phyloP scores from a whole-genome alignment of 495 filamentous ascomycete genomes.

The Friedmanniomyces endolithicus region DNA sequence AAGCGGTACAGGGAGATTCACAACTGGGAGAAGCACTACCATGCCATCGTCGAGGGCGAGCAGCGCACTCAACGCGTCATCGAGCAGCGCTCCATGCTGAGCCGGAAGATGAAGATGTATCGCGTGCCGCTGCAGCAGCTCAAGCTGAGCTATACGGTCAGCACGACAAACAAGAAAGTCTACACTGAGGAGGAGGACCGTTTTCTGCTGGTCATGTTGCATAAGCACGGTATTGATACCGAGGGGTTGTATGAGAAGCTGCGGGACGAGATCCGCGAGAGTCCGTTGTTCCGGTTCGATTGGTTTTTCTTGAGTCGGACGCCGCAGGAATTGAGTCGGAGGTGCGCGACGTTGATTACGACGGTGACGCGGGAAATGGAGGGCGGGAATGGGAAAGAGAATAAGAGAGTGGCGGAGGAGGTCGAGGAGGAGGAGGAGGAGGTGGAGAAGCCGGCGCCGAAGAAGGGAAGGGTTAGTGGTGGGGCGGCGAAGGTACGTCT shows the following conservation, averaged over 20 bases:
- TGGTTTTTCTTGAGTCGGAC: slow-evolving; percentile 98
- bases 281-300: slow-evolving; percentile 90
- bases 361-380: slow-evolving; percentile 93
- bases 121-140: slow-evolving; percentile 93
- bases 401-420: slow-evolving; percentile 59
- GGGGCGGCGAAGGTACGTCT: slow-evolving; percentile 5
- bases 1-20: slow-evolving; percentile 74
- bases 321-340: slow-evolving; percentile 76
- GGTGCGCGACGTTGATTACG: slow-evolving; percentile 87
- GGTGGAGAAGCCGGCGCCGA: slow-evolving; percentile 68
- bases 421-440: slow-evolving; percentile 63
- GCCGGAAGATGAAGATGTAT: slow-evolving; percentile 90
- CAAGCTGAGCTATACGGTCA: slow-evolving; percentile 96
- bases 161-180: slow-evolving; percentile 98
- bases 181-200: slow-evolving; percentile 98
- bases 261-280: slow-evolving; percentile 62
- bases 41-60: slow-evolving; percentile 82
- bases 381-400: slow-evolving; percentile 39
- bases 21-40: slow-evolving; percentile 76
- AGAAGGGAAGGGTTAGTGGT: slow-evolving; percentile 75
- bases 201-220: slow-evolving; percentile 85
- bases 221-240: slow-evolving; percentile 62
- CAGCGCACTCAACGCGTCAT: slow-evolving; percentile 75
- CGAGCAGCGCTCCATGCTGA: slow-evolving; percentile 86
- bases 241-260: slow-evolving; percentile 33